These are phyloP conservation scores for Thraustochytrium aureum DNA, from an alignment of 352 stramenopile genomes.

Conservation along the genomic window DNA sequence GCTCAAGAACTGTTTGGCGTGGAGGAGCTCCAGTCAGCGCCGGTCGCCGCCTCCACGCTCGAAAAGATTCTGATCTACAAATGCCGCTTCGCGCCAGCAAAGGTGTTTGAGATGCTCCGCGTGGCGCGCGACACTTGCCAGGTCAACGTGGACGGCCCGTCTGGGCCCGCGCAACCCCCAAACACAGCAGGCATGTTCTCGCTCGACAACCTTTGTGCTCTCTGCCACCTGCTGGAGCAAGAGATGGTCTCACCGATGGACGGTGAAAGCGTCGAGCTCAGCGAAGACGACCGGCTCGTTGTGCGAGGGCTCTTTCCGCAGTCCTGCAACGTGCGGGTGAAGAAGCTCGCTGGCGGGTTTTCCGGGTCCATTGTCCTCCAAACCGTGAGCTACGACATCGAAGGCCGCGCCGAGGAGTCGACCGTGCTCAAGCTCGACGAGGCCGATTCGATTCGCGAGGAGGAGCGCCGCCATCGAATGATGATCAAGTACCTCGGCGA, in stretches of 20 bases:
- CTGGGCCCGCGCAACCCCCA: too few relatives aligned
- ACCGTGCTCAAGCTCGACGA: conserved; percentile 47
- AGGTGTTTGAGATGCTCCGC: not conserved
- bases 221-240: not conserved
- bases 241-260: not conserved
- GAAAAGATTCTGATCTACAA: not conserved
- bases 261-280: not conserved
- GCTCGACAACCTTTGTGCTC: not conserved
- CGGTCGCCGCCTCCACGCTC: not conserved
- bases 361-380: conserved; percentile 36
- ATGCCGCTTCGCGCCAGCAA: not conserved
- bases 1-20: not conserved
- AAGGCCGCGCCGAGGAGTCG: conserved; percentile 26
- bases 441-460: conserved; percentile 19
- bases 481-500: conserved; percentile 45
- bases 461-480: conserved; percentile 20
- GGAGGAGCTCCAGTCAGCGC: not conserved
- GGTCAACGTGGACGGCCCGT: not conserved
- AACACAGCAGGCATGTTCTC: not conserved
- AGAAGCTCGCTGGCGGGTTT: conserved; percentile 32
- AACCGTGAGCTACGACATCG: conserved; percentile 9
- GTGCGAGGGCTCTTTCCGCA: conserved; percentile 31
- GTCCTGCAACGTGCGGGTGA: conserved; percentile 14
- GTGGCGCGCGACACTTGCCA: not conserved
- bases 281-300: not conserved